phyloP scores from a whole-genome alignment of 306 rosid genomes.

The Pyrus bretschneideri region DNA sequence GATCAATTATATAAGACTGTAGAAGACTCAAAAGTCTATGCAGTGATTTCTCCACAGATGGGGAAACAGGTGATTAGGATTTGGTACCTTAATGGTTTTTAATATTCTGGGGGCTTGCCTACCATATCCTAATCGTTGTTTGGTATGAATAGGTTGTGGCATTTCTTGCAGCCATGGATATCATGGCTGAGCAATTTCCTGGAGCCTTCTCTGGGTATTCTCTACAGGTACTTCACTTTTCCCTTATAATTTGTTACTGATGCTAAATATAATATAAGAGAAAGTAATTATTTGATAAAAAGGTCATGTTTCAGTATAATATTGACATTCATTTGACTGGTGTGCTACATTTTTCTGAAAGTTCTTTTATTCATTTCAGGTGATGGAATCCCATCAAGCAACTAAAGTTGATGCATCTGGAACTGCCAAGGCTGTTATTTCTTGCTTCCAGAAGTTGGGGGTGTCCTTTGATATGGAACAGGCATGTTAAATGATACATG shows the following conservation, averaged over 20 bases:
- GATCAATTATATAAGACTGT: conserved; percentile 61
- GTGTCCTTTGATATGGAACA: conserved; percentile 63
- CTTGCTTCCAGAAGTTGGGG: conserved; percentile 82
- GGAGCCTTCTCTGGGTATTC: conserved; percentile 93
- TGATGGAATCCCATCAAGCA: conserved; percentile 91
- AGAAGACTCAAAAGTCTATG: conserved; percentile 57
- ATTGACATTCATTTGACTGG: no score
- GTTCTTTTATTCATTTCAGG: conserved; percentile 44
- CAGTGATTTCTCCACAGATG: conserved; percentile 96
- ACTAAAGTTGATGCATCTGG: conserved; percentile 90
- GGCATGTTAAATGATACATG: conserved; percentile 34
- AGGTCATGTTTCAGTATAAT: neutral
- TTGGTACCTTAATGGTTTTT: neutral
- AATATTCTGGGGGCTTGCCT: conserved; percentile 8
- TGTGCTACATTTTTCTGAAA: neutral
- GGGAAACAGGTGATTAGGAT: conserved; percentile 67
- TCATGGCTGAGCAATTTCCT: conserved; percentile 91
- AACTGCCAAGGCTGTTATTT: conserved; percentile 88
- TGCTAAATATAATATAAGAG: neutral
- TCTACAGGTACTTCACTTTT: conserved; percentile 49
- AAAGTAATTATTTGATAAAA: neutral
- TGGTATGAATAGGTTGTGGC: conserved; percentile 66
- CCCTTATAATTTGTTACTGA: neutral
- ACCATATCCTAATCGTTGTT: conserved; percentile 19
- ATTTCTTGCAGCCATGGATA: conserved; percentile 97